Conservation (phyloP, 2,329 filamentous ascomycete species). For the Rasamsonia emersonii region DNA sequence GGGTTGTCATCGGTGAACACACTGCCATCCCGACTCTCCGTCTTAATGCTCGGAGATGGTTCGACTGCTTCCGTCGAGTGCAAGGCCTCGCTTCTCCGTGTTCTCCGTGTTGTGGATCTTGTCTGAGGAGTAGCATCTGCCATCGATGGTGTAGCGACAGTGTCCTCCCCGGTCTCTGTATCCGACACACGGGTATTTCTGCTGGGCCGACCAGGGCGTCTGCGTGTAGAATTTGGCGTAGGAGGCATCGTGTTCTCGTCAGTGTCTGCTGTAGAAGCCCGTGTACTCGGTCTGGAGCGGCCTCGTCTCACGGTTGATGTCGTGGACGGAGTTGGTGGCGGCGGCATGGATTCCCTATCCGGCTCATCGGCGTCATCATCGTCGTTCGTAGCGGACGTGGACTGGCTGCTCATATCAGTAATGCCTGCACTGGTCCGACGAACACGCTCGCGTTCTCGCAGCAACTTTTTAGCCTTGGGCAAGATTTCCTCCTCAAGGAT, state of each 20-base stretch:
- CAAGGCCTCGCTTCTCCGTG: constrained; percentile 40
- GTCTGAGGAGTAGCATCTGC: constrained; percentile 25
- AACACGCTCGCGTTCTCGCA: constrained; percentile 65
- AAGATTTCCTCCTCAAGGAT: constrained; percentile 73
- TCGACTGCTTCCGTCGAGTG: constrained; percentile 29
- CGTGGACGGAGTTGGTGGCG: constrained; percentile 40
- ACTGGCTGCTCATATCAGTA: constrained; percentile 58
- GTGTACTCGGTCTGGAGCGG: constrained; percentile 44
- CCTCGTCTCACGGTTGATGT: constrained; percentile 45
- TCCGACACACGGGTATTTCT: constrained; percentile 24
- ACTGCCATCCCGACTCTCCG: constrained; percentile 44
- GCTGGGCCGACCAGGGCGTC: constrained; percentile 23
- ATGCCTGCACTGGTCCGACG: constrained; percentile 87
- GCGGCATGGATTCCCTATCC: constrained; percentile 33
- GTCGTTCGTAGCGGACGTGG: constrained; percentile 53
- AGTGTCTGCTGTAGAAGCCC: constrained; percentile 30
- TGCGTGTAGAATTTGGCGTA: constrained; percentile 22
- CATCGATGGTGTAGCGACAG: constrained; percentile 25
- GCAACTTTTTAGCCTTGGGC: constrained; percentile 67
- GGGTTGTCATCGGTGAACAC: constrained; percentile 87
- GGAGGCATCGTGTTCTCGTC: constrained; percentile 24
- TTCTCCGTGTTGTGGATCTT: constrained; percentile 42
- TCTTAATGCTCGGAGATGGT: constrained; percentile 30
- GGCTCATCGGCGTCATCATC: constrained; percentile 55
- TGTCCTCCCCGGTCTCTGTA: constrained; percentile 23